Evolutionary conservation across 495 filamentous ascomycete genomes (phyloP), one percentile per base, ranked within the genome.

Genomic region (Aspergillus affinis): DNA sequence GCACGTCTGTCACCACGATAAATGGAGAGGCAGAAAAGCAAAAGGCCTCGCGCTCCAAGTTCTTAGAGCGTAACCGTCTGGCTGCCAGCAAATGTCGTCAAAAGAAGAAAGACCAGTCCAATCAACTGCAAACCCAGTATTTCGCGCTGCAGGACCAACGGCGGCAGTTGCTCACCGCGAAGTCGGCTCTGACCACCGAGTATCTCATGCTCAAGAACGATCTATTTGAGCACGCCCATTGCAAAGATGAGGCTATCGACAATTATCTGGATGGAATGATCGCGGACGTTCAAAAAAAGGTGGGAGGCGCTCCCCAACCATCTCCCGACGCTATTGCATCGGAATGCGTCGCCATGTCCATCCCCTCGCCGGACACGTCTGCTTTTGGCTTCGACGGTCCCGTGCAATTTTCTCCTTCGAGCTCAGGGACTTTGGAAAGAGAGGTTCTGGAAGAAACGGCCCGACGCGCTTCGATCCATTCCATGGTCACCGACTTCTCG

Each of bases 51-150:
- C 70, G 75, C 10, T 72, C 72, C 30, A 76, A 77, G 79, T 86
- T 90, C 68, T 80, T 94, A 27, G 89, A 94, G 66, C 84, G 90
- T 23, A 96, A 96, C 66, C 84, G 92, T 5, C 69, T 92, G 5
- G 92, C 92, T 6, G 92, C 92, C 0, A 90, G 84, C 72, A 96
- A 95, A 65, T 95, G 91, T 68, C 84, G 92, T 3, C 85, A 88
- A 69, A 93, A 93, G 80, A 93, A 94, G 74, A 95, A 93, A 69
- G 83, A 87, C 62, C 87, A 85, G 70, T 86, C 86, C 7, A 75
- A 82, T 46, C 79, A 83, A 26, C 75, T 90, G 4, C 0, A 26
- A 26, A 4, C 23, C 23, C 23, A n/a, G n/a, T n/a, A n/a, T n/a
- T n/a, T n/a, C n/a, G n/a, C n/a, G n/a, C n/a, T n/a, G n/a, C n/a